phyloP scores from a whole-genome alignment of 495 filamentous ascomycete species.

The Cladorrhinum samala region DNA sequence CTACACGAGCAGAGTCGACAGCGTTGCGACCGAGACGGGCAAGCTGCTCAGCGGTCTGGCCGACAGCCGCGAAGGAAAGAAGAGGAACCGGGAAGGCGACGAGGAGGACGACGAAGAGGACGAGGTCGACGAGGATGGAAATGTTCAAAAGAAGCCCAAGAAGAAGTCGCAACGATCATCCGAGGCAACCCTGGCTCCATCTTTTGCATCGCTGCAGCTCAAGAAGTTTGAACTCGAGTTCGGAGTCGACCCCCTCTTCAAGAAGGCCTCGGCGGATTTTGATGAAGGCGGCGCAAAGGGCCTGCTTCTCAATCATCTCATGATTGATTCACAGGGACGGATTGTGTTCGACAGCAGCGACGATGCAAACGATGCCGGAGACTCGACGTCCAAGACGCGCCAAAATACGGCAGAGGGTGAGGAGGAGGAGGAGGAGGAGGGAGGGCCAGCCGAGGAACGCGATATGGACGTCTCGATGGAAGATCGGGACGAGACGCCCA shows the following conservation, averaged over 20 bases:
- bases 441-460: constrained; percentile 40
- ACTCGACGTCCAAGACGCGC: constrained; percentile 31
- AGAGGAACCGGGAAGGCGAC: constrained; percentile 52
- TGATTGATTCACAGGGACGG: constrained; percentile 82
- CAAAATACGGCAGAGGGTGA: constrained; percentile 41
- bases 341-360: constrained; percentile 99
- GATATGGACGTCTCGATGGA: constrained; percentile 25
- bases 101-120: constrained; percentile 74
- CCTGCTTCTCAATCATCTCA: constrained; percentile 86
- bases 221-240: constrained; percentile 99
- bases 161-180: constrained; percentile 76
- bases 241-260: constrained; percentile 93
- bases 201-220: constrained; percentile 79
- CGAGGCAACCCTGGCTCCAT: constrained; percentile 83
- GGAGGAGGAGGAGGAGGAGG: constrained; percentile 44
- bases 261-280: constrained; percentile 96
- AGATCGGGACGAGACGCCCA: constrained; percentile 10
- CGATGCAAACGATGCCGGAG: constrained; percentile 61
- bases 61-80: constrained; percentile 78
- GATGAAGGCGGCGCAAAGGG: constrained; percentile 98
- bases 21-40: constrained; percentile 94
- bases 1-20: constrained; percentile 96
- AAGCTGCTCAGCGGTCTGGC: constrained; percentile 92
- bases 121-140: constrained; percentile 72
- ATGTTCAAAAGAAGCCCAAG: constrained; percentile 62